Percentiles rank a stretch among this genome's conserved stretches.
Conservation (phyloP, 169 alveolate genomes). For the Plasmodium gallinaceum region DNA sequence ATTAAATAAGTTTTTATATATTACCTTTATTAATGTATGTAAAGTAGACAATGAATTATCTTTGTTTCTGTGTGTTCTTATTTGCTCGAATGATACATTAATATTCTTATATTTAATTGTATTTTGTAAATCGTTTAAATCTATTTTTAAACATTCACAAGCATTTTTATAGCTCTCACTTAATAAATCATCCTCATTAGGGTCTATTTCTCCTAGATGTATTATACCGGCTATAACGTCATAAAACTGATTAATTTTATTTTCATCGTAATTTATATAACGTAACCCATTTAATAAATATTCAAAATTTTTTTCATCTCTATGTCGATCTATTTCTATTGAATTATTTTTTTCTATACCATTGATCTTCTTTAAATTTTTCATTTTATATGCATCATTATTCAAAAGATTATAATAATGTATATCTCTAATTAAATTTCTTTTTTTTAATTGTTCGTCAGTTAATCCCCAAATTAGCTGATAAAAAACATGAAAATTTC, state of each 20-base stretch:
- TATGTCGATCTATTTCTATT: conserved; percentile 9
- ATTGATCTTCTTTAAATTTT: background rate
- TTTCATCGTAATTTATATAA: conserved; percentile 59
- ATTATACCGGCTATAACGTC: conserved; percentile 58
- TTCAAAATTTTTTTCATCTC: conserved; percentile 46
- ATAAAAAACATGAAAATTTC: conserved; percentile 97
- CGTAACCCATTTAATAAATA: conserved; percentile 33
- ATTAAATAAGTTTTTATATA: conserved; percentile 45
- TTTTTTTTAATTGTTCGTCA: conserved; percentile 29
- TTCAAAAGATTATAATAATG: conserved; percentile 25
- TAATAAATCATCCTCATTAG: background rate
- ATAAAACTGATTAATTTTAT: conserved; percentile 21
- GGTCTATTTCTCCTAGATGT: conserved; percentile 55
- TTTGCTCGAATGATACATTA: conserved; percentile 28
- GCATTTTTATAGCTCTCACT: conserved; percentile 16
- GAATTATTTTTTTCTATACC: background rate
- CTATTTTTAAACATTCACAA: conserved; percentile 16
- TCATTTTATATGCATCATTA: background rate
- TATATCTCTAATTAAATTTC: conserved; percentile 36
- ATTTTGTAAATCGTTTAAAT: conserved; percentile 4
- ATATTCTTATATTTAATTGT: conserved; percentile 34
- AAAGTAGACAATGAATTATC: conserved; percentile 31
- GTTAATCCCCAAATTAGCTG: conserved; percentile 84
- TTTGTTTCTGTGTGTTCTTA: conserved; percentile 30
- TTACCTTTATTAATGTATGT: conserved; percentile 56